These are phyloP conservation scores for Rosa hybrid DNA, from an alignment of 331 rosid genomes.

Conservation along the genomic window DNA sequence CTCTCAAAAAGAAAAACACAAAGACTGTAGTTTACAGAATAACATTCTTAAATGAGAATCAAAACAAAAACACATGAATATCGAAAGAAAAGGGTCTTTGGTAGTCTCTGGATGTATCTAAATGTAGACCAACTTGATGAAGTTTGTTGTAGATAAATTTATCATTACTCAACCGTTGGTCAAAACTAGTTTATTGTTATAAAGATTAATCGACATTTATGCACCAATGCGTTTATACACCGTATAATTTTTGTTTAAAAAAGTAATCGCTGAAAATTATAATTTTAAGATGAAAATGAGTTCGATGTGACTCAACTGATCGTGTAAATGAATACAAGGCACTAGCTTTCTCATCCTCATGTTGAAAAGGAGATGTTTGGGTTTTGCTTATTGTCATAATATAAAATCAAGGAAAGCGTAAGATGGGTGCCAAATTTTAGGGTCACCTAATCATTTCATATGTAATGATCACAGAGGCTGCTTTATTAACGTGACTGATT, in stretches of 20 bases:
- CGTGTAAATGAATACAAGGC: not conserved
- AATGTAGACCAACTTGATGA: too few relatives aligned
- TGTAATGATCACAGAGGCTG: slow-evolving; percentile 19
- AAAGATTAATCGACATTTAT: not conserved
- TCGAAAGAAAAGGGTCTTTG: not conserved
- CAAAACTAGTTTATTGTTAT: not conserved
- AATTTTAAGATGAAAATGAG: not conserved
- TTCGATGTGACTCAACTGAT: not conserved
- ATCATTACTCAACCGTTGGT: not conserved
- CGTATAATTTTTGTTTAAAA: not conserved
- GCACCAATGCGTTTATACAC: not conserved
- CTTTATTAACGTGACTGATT: slow-evolving; percentile 24
- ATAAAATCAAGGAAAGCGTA: not conserved
- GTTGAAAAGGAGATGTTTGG: slow-evolving; percentile 13
- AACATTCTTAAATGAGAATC: slow-evolving; percentile 9
- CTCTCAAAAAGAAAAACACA: not conserved
- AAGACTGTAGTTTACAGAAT: not conserved
- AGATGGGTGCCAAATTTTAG: slow-evolving; percentile 1
- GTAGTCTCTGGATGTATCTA: not conserved
- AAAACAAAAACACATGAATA: not conserved
- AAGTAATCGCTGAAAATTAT: not conserved
- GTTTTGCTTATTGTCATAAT: slow-evolving; percentile 8
- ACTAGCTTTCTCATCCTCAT: not conserved
- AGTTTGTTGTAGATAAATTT: too few relatives aligned
- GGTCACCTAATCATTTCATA: not conserved